Conservation (phyloP, 2,329 filamentous ascomycete genomes). For the Fusarium sp. region DNA sequence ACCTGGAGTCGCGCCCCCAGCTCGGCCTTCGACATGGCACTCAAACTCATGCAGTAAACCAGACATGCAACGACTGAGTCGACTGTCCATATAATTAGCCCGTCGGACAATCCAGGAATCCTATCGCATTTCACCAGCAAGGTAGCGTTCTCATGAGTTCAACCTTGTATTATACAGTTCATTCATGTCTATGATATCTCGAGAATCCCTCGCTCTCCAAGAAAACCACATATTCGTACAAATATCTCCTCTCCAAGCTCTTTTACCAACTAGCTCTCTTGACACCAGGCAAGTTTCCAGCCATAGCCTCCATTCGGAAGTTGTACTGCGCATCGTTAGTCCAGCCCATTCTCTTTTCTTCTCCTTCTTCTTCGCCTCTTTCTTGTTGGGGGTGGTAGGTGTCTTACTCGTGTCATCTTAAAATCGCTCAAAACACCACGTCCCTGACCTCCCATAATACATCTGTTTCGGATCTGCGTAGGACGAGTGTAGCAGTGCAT, state of each 20-base stretch:
- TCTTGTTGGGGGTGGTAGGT: no score
- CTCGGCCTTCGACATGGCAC: neutral
- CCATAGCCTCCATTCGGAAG: constrained; percentile 90
- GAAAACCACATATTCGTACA: constrained; percentile 39
- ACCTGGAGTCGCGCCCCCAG: neutral
- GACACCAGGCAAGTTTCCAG: constrained; percentile 88
- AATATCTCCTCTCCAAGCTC: neutral
- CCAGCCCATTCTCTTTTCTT: neutral
- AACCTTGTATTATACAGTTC: constrained; percentile 42
- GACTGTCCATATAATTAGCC: neutral
- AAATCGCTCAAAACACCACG: constrained; percentile 94
- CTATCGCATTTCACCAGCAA: neutral
- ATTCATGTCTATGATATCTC: constrained; percentile 32
- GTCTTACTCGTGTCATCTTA: constrained; percentile 80
- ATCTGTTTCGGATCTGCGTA: constrained; percentile 94
- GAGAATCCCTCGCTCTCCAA: neutral
- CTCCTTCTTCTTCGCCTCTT: neutral
- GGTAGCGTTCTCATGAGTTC: neutral
- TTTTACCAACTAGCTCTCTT: constrained; percentile 95
- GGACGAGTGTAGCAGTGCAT: constrained; percentile 97
- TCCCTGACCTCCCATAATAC: constrained; percentile 89
- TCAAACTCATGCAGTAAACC: neutral
- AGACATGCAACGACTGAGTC: neutral
- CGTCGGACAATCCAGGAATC: fast-evolving
- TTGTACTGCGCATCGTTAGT: constrained; percentile 74